phyloP scores from a whole-genome alignment of 2,329 filamentous ascomycete species.

The Diaporthe caulivora region DNA sequence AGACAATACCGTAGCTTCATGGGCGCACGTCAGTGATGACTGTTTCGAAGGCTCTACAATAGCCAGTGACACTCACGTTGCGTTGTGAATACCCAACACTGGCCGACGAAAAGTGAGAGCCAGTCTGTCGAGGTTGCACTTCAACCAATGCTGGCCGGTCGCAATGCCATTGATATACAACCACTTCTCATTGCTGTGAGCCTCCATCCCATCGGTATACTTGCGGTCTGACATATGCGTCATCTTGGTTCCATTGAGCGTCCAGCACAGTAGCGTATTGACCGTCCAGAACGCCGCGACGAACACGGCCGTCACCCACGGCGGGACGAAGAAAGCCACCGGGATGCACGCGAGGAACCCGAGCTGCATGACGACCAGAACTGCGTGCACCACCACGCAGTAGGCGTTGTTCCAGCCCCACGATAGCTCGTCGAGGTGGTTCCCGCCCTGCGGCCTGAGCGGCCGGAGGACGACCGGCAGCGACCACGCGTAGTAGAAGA shows the following conservation, averaged over 20 bases:
- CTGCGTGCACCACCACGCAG: conserved; percentile 68
- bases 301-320: conserved; percentile 59
- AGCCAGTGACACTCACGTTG: conserved; percentile 59
- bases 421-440: conserved; percentile 73
- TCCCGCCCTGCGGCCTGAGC: conserved; percentile 62
- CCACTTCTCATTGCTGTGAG: conserved; percentile 73
- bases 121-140: conserved; percentile 77
- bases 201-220: conserved; percentile 64
- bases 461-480: conserved; percentile 73
- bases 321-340: conserved; percentile 58
- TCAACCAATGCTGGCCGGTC: conserved; percentile 74
- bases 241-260: conserved; percentile 64
- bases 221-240: conserved; percentile 66
- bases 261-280: conserved; percentile 64
- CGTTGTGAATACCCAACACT: conserved; percentile 80
- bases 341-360: conserved; percentile 68
- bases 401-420: conserved; percentile 67
- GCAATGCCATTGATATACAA: conserved; percentile 83
- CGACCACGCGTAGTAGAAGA: conserved; percentile 66
- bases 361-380: conserved; percentile 70
- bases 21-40: conserved; percentile 41
- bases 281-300: conserved; percentile 59
- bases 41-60: background rate
- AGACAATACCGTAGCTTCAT: conserved; percentile 72
- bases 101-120: conserved; percentile 79